Percentiles rank a stretch among this genome's conserved stretches.
Evolutionary conservation across 495 filamentous ascomycete species (phyloP).

Genomic region (Articulospora tetracladia): DNA sequence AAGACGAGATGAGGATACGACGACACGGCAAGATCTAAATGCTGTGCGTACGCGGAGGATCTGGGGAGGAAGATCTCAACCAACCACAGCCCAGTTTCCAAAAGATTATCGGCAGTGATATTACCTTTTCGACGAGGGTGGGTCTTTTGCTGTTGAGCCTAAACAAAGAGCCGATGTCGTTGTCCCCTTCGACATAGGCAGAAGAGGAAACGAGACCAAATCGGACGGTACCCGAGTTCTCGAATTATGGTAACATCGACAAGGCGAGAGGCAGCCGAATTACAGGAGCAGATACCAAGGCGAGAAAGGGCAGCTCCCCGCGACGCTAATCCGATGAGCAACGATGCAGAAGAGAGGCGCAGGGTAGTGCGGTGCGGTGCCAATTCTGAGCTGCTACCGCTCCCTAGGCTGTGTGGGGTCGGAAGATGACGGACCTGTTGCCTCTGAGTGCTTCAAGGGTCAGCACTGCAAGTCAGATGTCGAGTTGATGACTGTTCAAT

Average conservation of each 20-base stretch:
- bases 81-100: too few relatives aligned
- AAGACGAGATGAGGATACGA: too few relatives aligned
- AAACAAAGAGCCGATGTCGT: background rate
- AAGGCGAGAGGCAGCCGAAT: background rate
- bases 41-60: too few relatives aligned
- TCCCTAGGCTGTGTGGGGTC: conserved; percentile 1
- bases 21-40: too few relatives aligned
- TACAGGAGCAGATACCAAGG: background rate
- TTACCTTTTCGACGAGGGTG: background rate
- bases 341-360: too few relatives aligned
- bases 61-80: too few relatives aligned
- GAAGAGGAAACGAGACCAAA: background rate
- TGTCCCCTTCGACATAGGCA: conserved; percentile 12
- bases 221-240: background rate
- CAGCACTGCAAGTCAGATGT: background rate
- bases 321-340: background rate
- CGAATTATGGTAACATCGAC: background rate
- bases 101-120: too few relatives aligned
- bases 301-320: background rate
- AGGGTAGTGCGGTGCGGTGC: too few relatives aligned
- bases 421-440: conserved; percentile 11
- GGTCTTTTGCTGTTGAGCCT: background rate
- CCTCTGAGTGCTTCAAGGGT: background rate
- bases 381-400: too few relatives aligned
- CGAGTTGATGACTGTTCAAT: background rate